phyloP scores from a whole-genome alignment of 2,329 filamentous ascomycete genomes.

The Periconia sp. region DNA sequence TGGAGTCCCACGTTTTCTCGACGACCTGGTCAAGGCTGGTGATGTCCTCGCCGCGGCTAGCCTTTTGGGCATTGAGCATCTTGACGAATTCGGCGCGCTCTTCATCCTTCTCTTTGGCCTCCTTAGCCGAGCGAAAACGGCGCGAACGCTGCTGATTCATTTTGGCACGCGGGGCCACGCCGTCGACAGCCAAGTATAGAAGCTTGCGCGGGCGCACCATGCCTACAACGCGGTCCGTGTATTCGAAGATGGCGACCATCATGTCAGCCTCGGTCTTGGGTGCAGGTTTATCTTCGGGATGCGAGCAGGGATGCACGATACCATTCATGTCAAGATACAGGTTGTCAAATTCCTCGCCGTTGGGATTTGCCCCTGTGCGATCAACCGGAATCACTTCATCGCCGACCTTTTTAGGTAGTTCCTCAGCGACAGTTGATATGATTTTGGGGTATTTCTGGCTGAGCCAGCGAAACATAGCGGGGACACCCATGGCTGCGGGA shows the following conservation, averaged over 20 bases:
- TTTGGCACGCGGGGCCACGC: slow-evolving; percentile 95
- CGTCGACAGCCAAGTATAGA: slow-evolving; percentile 97
- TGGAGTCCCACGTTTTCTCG: slow-evolving; percentile 92
- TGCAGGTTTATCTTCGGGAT: slow-evolving; percentile 90
- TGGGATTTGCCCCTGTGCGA: slow-evolving; percentile 84
- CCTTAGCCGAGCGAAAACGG: slow-evolving; percentile 91
- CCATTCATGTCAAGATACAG: slow-evolving; percentile 99
- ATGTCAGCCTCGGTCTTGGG: slow-evolving; percentile 97
- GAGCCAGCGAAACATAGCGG: slow-evolving; percentile 94
- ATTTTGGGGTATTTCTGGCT: slow-evolving; percentile 98
- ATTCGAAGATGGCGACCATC: slow-evolving; percentile 98
- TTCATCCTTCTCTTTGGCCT: slow-evolving; percentile 91
- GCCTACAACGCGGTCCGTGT: slow-evolving; percentile 97
- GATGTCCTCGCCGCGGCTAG: slow-evolving; percentile 58
- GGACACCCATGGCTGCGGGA: slow-evolving; percentile 77
- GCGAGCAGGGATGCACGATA: slow-evolving; percentile 97
- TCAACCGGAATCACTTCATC: slow-evolving; percentile 86
- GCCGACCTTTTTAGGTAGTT: slow-evolving; percentile 81
- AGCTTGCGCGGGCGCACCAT: slow-evolving; percentile 97
- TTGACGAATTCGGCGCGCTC: slow-evolving; percentile 89
- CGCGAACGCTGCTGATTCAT: slow-evolving; percentile 99
- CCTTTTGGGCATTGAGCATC: slow-evolving; percentile 78
- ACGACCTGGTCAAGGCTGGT: slow-evolving; percentile 66
- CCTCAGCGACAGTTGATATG: slow-evolving; percentile 88
- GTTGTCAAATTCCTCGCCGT: slow-evolving; percentile 97